Base-by-base conservation (phyloP, 139 green algal species). In the Deuterostichococcus epilithicus region DNA sequence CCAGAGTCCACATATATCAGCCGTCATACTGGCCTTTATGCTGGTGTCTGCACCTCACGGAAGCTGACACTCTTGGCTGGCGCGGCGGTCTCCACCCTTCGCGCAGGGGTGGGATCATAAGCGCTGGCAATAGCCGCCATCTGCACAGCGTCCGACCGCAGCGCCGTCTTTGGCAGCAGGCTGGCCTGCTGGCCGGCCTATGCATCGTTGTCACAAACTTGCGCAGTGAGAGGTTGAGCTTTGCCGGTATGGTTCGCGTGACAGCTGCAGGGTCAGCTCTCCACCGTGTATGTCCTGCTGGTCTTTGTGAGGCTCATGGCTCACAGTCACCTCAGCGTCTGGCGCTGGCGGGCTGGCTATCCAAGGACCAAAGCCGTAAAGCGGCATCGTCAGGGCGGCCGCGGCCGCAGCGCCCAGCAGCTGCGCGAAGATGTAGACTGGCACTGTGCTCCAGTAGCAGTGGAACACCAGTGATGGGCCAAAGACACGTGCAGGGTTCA, bases 401-500 rank as follows among this genome's bases (percentile, higher is more conserved):
- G 87, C 88, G 0, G 85, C 63, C 3, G 83, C 80, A 0, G 83
- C 89, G 1, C 90, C 90, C 65, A 91, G 86, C 39, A 93, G 84
- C 81, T 93, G 76, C 0, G 80, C 87, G 33, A 88, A 70, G 60
- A 94, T 89, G 73, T 94, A 94, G 2, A 92, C 66, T 70, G 90
- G 89, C 18, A 86, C 88, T 1, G 88, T 85, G 82, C 91, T 86
- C 84, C 89, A 91, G 63, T 77, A 84, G 76, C 85, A 88, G 68
- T 82, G 58, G 78, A 92, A 93, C 38, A 74, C 86, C 32, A 88
- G 77, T 25, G 90, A 87, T 32, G 90, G 90, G 36, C 89, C 90
- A 25, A 94, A 85, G 33, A 91, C 92, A 65, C 90, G 87, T 0
- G 90, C 90, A 23, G 90, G 90, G 81, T 94, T 94, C 38, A 94